phyloP scores from a whole-genome alignment of 169 alveolate genomes.

The Theileria parva region DNA sequence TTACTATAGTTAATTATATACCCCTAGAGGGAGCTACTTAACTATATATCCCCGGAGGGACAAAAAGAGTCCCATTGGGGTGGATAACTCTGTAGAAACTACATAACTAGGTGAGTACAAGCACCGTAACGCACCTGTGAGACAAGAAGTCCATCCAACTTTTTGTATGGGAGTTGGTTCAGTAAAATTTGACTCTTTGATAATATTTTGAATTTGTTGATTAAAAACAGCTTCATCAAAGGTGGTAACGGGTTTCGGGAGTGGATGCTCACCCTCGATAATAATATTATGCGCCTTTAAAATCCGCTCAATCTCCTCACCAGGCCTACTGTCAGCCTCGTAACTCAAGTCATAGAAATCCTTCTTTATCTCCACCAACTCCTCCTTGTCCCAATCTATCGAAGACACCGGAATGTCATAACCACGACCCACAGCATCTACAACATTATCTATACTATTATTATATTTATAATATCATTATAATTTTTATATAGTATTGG shows the following conservation, averaged over 20 bases:
- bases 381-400: slow-evolving; percentile 69
- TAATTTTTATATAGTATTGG: too few relatives aligned
- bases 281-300: slow-evolving; percentile 58
- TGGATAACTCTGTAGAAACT: too few relatives aligned
- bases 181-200: slow-evolving; percentile 65
- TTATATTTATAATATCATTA: too few relatives aligned
- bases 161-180: slow-evolving; percentile 88
- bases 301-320: slow-evolving; percentile 72
- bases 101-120: neutral
- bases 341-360: slow-evolving; percentile 62
- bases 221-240: slow-evolving; percentile 75
- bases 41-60: slow-evolving; percentile 26
- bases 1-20: too few relatives aligned
- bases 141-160: slow-evolving; percentile 77
- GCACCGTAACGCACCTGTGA: slow-evolving; percentile 47
- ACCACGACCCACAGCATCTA: neutral
- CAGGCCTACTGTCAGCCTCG: slow-evolving; percentile 64
- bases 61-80: neutral
- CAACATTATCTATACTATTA: too few relatives aligned
- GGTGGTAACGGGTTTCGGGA: slow-evolving; percentile 69
- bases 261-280: slow-evolving; percentile 68
- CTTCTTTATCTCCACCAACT: slow-evolving; percentile 71
- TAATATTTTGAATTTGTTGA: slow-evolving; percentile 66
- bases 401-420: slow-evolving; percentile 32
- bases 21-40: neutral